Conservation (phyloP, 2,329 filamentous ascomycete genomes). For the Fusarium transvaalense region DNA sequence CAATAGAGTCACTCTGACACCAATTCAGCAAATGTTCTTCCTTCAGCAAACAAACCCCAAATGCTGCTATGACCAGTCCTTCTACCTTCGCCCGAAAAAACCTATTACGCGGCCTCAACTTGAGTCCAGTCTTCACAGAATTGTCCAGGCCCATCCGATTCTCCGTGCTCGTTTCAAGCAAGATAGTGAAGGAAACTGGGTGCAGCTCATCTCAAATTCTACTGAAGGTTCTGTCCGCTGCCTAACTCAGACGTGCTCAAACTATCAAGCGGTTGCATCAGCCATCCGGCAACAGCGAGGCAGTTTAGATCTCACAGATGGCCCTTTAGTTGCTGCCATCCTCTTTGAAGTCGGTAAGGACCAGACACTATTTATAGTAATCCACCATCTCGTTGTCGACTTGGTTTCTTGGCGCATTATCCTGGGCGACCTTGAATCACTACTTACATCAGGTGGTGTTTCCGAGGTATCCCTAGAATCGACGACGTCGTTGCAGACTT, state of each 20-base stretch:
- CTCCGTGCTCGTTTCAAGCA: constrained; percentile 11
- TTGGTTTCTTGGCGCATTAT: constrained; percentile 24
- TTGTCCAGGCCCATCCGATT: constrained; percentile 12
- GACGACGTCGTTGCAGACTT: constrained; percentile 17
- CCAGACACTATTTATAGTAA: constrained; percentile 14
- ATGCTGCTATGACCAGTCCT: constrained; percentile 19
- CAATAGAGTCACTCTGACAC: constrained; percentile 1
- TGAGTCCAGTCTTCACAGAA: constrained; percentile 5
- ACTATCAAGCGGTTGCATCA: constrained; percentile 16
- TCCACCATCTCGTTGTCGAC: constrained; percentile 28
- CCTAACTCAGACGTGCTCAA: neutral
- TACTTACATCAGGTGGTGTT: neutral
- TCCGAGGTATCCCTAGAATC: neutral
- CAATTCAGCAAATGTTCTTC: constrained; percentile 27
- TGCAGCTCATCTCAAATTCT: constrained; percentile 10
- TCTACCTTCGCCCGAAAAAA: constrained; percentile 14
- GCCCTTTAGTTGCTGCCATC: constrained; percentile 3
- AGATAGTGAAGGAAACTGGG: constrained; percentile 1
- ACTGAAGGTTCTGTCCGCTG: constrained; percentile 4
- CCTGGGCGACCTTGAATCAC: constrained; percentile 13
- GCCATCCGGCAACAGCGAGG: constrained; percentile 14
- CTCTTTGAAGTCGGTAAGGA: constrained; percentile 14
- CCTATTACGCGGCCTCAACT: neutral
- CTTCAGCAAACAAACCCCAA: constrained; percentile 14
- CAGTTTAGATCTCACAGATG: constrained; percentile 5